Evolutionary conservation across 345 rosid genomes (phyloP).

Genomic region (Camelina hispida): DNA sequence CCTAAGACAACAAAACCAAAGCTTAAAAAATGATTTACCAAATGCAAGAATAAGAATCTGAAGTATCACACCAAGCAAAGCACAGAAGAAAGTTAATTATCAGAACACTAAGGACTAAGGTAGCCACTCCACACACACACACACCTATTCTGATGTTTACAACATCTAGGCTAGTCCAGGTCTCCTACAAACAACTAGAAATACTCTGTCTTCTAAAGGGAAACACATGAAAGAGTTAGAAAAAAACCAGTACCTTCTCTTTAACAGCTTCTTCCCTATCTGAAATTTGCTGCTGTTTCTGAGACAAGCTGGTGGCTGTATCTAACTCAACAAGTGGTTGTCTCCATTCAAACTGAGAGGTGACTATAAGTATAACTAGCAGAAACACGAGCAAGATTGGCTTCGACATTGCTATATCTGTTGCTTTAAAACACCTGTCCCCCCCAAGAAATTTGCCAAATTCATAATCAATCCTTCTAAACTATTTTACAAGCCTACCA

Average conservation of each 20-base stretch:
- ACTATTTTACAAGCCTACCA: slow-evolving; percentile 4
- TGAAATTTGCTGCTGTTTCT: slow-evolving; percentile 60
- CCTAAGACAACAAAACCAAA: background rate
- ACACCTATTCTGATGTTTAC: no score
- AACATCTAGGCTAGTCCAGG: no score
- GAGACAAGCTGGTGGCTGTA: slow-evolving; percentile 45
- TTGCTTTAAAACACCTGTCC: slow-evolving; percentile 49
- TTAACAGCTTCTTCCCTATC: slow-evolving; percentile 73
- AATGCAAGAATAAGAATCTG: background rate
- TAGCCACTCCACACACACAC: background rate
- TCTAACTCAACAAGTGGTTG: slow-evolving; percentile 81
- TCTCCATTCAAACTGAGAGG: slow-evolving; percentile 97
- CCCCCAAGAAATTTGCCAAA: slow-evolving; percentile 4
- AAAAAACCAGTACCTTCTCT: slow-evolving; percentile 66
- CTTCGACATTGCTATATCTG: slow-evolving; percentile 59
- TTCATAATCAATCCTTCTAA: background rate
- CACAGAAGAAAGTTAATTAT: background rate
- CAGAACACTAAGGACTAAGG: background rate
- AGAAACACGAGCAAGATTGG: slow-evolving; percentile 75
- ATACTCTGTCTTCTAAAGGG: background rate
- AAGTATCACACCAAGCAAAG: background rate
- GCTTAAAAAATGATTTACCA: background rate
- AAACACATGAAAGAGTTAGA: background rate
- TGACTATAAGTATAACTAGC: slow-evolving; percentile 68
- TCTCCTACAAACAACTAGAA: background rate